Evolutionary conservation across 129 eudicot species (phyloP), one percentile per base, ranked within the genome.

Genomic region (Helianthus tuberosus): DNA sequence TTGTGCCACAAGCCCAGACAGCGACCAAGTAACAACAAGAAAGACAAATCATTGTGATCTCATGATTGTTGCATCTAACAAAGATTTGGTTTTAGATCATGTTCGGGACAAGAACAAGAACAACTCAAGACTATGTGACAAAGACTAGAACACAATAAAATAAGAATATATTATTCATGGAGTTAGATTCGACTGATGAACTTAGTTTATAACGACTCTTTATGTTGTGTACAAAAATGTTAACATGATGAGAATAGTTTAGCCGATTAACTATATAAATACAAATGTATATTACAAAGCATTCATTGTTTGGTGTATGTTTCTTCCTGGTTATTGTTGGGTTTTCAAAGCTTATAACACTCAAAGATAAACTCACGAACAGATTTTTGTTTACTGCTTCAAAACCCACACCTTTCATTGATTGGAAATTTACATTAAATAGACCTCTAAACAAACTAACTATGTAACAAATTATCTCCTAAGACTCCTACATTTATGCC

Each of bases 71-170:
- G 68, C 59, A 13, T 43, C 58, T 23, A 58, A 72, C 58, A 58
- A 72, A 72, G 77, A 58, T 72, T 44, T 72, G 68, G 67, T 43
- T 43, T 44, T 8, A 1, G 43, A 43, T 43, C 15, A 0, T 59
- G 9, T 13, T 13, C 14, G 41, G 41, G 49, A n/a, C 68, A 64
- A 64, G 68, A n/a, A 72, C 53, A 71, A 71, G 53, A 71, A 38
- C 17, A 12, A 14, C 1, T 32, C 20, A 60, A 29, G 44, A 6
- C 47, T 60, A 58, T 3, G 8, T 0, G 36, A 11, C 39, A 58
- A 10, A 36, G 13, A 58, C 64, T 27, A 12, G 4, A 58, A 11
- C 47, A 58, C 6, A 25, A 10, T 58, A 23, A 58, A 10, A 10
- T 23, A 25, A 23, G 36, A 1, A 58, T 5, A 58, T 27, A 25